phyloP scores from a whole-genome alignment of 164 flowering plant genomes.

The Tinospora cordifolia region DNA sequence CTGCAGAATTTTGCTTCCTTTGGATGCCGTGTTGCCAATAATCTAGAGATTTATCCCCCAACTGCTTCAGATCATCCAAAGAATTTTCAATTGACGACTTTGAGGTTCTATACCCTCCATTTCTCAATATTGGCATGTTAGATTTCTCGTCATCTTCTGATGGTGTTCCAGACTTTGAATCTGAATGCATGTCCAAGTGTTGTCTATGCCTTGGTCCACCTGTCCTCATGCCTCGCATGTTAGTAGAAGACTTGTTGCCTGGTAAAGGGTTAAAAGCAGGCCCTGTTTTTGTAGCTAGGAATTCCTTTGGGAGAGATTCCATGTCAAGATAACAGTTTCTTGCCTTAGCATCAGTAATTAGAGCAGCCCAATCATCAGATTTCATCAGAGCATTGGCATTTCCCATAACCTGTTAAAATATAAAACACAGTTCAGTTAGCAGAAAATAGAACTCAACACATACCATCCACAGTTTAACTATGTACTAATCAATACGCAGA shows the following conservation, averaged over 20 bases:
- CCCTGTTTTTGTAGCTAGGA: constrained; percentile 35
- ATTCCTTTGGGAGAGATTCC: constrained; percentile 83
- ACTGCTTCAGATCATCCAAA: constrained; percentile 39
- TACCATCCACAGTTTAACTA: no score
- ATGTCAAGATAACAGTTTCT: constrained; percentile 69
- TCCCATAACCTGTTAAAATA: constrained; percentile 73
- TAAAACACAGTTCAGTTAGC: neutral
- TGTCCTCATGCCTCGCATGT: constrained; percentile 43
- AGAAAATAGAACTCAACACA: neutral
- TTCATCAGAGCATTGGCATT: constrained; percentile 73
- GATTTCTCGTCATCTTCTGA: constrained; percentile 39
- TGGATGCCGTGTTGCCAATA: constrained; percentile 51
- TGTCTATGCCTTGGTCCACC: constrained; percentile 51
- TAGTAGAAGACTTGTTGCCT: constrained; percentile 30
- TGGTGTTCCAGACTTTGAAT: constrained; percentile 57
- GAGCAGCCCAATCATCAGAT: constrained; percentile 89
- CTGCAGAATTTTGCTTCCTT: constrained; percentile 32
- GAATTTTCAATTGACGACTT: constrained; percentile 38
- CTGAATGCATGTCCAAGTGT: constrained; percentile 43
- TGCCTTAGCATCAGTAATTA: constrained; percentile 77
- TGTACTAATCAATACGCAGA: neutral
- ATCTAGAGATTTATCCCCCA: constrained; percentile 47
- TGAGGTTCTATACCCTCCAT: constrained; percentile 38
- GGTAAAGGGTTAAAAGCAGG: constrained; percentile 31
- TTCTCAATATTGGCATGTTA: constrained; percentile 28